Conservation (phyloP, 768 basidiomycete species). For the Trametes cubensis region DNA sequence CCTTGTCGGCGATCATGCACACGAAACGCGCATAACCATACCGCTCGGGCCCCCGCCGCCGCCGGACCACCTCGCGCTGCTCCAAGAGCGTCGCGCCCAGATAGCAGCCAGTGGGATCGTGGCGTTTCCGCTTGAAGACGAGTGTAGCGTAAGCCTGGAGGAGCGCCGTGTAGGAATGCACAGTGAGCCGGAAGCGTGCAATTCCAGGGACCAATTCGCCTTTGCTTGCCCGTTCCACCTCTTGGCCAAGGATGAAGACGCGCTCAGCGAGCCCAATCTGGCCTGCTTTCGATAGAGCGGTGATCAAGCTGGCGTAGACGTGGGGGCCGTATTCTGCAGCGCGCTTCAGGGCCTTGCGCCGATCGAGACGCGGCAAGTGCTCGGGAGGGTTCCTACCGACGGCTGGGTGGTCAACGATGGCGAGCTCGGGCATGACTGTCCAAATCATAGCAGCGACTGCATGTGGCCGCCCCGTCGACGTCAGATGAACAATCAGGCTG, state of each 20-base stretch:
- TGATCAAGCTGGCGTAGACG: slow-evolving; percentile 60
- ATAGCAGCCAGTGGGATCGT: slow-evolving; percentile 15
- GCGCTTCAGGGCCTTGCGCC: slow-evolving; percentile 41
- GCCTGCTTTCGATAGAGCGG: slow-evolving; percentile 60
- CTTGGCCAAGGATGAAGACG: slow-evolving; percentile 63
- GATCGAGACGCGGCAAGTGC: not conserved
- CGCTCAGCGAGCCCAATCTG: slow-evolving; percentile 58
- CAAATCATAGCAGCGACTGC: slow-evolving; percentile 53
- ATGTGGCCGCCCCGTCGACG: slow-evolving; percentile 49
- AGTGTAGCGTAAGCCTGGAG: slow-evolving; percentile 60
- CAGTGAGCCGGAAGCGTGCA: slow-evolving; percentile 64
- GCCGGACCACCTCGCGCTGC: slow-evolving; percentile 20
- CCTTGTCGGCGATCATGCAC: slow-evolving; percentile 9
- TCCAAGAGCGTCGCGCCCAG: slow-evolving; percentile 3
- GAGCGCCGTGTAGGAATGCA: slow-evolving; percentile 75
- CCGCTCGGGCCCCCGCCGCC: slow-evolving; percentile 29
- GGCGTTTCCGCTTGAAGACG: slow-evolving; percentile 32
- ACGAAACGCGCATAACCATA: slow-evolving; percentile 42
- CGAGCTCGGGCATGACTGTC: slow-evolving; percentile 57
- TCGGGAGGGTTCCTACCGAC: not conserved
- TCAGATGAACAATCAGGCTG: slow-evolving; percentile 54
- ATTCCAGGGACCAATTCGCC: slow-evolving; percentile 28
- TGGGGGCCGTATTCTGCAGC: slow-evolving; percentile 59
- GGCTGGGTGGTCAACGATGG: slow-evolving; percentile 42
- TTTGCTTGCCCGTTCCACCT: slow-evolving; percentile 63